These are phyloP conservation scores for Cryptococcus depauperatus DNA, from an alignment of 1,284 basidiomycete species.

Conservation along the genomic window DNA sequence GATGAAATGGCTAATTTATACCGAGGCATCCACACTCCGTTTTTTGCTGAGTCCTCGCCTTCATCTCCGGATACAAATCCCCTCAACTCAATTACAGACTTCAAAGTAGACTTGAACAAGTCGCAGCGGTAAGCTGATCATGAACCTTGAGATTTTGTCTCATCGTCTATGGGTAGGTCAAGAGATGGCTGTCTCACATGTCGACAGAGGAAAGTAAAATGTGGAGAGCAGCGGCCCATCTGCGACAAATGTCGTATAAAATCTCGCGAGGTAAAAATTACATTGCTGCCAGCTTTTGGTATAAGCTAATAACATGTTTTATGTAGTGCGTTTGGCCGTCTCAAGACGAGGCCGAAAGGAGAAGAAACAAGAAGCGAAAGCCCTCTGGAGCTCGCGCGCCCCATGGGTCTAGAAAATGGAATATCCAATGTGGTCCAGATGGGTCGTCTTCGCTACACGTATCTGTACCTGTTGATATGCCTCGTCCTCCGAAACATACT, in stretches of 20 bases:
- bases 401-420: not conserved
- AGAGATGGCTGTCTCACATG: conserved; percentile 37
- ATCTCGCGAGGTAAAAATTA: conserved; percentile 20
- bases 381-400: not conserved
- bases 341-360: conserved; percentile 25
- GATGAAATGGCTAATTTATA: no score
- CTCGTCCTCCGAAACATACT: conserved; percentile 2
- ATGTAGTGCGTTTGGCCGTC: conserved; percentile 28
- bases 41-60: not conserved
- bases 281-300: not conserved
- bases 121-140: conserved; percentile 14
- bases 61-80: not conserved
- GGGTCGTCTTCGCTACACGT: conserved; percentile 1
- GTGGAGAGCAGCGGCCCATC: conserved; percentile 30
- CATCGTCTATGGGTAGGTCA: no score
- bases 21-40: no score
- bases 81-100: not conserved
- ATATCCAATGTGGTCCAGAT: not conserved
- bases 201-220: conserved; percentile 36
- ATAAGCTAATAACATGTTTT: not conserved
- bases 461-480: not conserved
- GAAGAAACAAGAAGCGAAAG: conserved; percentile 24
- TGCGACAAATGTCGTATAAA: conserved; percentile 34
- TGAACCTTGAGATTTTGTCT: no score
- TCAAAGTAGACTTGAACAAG: not conserved